phyloP scores from a whole-genome alignment of 1,284 basidiomycete species.

The Sporisorium reilianum region DNA sequence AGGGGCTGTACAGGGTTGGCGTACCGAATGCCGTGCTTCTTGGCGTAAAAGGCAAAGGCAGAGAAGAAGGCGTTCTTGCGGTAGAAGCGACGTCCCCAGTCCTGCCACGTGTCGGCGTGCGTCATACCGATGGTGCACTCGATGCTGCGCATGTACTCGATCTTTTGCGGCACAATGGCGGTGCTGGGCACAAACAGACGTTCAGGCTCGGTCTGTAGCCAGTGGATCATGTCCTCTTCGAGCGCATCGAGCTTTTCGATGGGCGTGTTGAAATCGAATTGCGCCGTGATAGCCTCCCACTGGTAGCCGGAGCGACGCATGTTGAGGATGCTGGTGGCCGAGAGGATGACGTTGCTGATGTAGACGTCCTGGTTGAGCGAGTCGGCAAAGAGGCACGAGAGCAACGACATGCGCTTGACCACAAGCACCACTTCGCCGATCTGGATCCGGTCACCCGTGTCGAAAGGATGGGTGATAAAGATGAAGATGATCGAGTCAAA shows the following conservation, averaged over 20 bases:
- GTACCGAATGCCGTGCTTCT: slow-evolving; percentile 65
- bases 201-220: slow-evolving; percentile 66
- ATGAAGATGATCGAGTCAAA: slow-evolving; percentile 68
- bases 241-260: slow-evolving; percentile 64
- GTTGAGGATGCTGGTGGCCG: slow-evolving; percentile 61
- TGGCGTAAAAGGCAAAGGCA: slow-evolving; percentile 63
- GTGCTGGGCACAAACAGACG: slow-evolving; percentile 64
- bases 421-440: slow-evolving; percentile 54
- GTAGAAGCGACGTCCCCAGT: slow-evolving; percentile 65
- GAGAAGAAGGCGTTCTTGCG: slow-evolving; percentile 64
- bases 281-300: slow-evolving; percentile 61
- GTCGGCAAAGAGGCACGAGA: slow-evolving; percentile 62
- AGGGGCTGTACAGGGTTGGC: slow-evolving; percentile 58
- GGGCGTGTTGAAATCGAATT: slow-evolving; percentile 64
- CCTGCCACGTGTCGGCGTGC: slow-evolving; percentile 65
- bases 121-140: slow-evolving; percentile 67
- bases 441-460: slow-evolving; percentile 64
- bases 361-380: slow-evolving; percentile 63
- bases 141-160: slow-evolving; percentile 62
- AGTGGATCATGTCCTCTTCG: slow-evolving; percentile 65
- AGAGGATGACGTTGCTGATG: slow-evolving; percentile 61
- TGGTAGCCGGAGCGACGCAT: slow-evolving; percentile 63
- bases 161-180: slow-evolving; percentile 60
- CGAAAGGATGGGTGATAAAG: slow-evolving; percentile 66
- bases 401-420: slow-evolving; percentile 63